phyloP scores from a whole-genome alignment of 1,139 yeast species.

The Casaregolazyma suthepensis region DNA sequence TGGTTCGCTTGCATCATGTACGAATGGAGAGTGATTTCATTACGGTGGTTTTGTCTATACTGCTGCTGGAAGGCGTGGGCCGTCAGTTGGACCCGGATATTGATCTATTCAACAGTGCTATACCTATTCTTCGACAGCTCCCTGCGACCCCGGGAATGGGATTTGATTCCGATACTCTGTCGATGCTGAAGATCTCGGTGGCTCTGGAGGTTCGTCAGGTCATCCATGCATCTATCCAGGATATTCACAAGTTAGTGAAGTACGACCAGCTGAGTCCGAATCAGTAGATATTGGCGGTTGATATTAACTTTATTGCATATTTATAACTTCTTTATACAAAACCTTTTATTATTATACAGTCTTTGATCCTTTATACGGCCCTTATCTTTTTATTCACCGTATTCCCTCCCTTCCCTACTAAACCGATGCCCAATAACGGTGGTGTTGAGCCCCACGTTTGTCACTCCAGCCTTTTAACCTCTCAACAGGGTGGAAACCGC shows the following conservation, averaged over 20 bases:
- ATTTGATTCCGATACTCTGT: slow-evolving; percentile 53
- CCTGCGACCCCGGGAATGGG: slow-evolving; percentile 53
- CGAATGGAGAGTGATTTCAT: slow-evolving; percentile 97
- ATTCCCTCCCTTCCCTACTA: too few species aligned
- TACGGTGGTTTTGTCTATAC: slow-evolving; percentile 85
- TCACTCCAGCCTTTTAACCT: background rate
- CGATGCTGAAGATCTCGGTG: slow-evolving; percentile 88
- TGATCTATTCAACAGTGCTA: slow-evolving; percentile 89
- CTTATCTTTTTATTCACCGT: too few species aligned
- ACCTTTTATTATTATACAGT: too few species aligned
- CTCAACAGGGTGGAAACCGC: background rate
- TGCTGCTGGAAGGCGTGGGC: slow-evolving; percentile 89
- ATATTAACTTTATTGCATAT: background rate
- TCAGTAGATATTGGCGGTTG: too few species aligned
- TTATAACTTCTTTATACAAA: background rate
- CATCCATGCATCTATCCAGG: slow-evolving; percentile 78
- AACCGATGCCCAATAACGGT: background rate
- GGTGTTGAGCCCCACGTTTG: background rate
- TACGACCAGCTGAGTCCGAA: slow-evolving; percentile 60
- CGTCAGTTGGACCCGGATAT: slow-evolving; percentile 87
- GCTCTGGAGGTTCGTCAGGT: slow-evolving; percentile 86
- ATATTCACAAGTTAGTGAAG: slow-evolving; percentile 50
- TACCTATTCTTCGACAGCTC: slow-evolving; percentile 81
- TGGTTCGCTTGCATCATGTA: slow-evolving; percentile 93
- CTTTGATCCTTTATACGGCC: too few species aligned